Evolutionary conservation across 768 basidiomycete genomes (phyloP).

Genomic region (Vararia minispora): DNA sequence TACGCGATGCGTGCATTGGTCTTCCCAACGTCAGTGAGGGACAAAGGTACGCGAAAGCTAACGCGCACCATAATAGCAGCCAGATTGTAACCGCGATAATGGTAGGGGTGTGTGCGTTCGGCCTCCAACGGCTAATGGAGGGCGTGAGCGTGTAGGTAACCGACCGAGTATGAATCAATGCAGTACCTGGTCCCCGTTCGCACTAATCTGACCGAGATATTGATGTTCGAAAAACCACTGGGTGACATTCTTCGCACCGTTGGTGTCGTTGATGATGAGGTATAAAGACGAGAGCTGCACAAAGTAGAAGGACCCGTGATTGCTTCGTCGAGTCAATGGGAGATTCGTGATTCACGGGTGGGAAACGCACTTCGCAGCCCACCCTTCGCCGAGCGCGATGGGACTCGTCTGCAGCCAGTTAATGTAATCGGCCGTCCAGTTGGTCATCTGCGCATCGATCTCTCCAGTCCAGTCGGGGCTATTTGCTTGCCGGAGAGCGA

Average conservation of each 20-base stretch:
- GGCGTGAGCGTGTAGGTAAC: background rate
- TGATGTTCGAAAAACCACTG: slow-evolving; percentile 38
- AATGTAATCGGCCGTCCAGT: slow-evolving; percentile 43
- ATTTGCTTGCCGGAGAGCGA: slow-evolving; percentile 38
- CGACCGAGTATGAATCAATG: background rate
- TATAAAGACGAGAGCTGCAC: slow-evolving; percentile 49
- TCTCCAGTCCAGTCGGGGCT: slow-evolving; percentile 44
- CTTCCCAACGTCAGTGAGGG: slow-evolving; percentile 18
- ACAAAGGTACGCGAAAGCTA: background rate
- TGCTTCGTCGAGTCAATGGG: slow-evolving; percentile 26
- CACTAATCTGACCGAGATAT: slow-evolving; percentile 41
- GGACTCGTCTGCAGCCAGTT: slow-evolving; percentile 41
- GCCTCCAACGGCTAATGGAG: slow-evolving; percentile 43
- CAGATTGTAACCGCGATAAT: slow-evolving; percentile 59
- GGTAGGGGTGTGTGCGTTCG: slow-evolving; percentile 48
- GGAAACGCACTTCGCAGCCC: slow-evolving; percentile 35
- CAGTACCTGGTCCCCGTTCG: slow-evolving; percentile 46
- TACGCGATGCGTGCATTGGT: slow-evolving; percentile 44
- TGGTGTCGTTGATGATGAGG: slow-evolving; percentile 37
- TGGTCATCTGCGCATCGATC: slow-evolving; percentile 34
- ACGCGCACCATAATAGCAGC: slow-evolving; percentile 51
- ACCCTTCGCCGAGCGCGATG: slow-evolving; percentile 35
- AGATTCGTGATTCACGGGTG: background rate
- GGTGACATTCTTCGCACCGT: slow-evolving; percentile 35
- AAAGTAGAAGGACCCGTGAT: slow-evolving; percentile 56